Evolutionary conservation across 441 rosid genomes (phyloP).

Genomic region (Mallotus japonicus): DNA sequence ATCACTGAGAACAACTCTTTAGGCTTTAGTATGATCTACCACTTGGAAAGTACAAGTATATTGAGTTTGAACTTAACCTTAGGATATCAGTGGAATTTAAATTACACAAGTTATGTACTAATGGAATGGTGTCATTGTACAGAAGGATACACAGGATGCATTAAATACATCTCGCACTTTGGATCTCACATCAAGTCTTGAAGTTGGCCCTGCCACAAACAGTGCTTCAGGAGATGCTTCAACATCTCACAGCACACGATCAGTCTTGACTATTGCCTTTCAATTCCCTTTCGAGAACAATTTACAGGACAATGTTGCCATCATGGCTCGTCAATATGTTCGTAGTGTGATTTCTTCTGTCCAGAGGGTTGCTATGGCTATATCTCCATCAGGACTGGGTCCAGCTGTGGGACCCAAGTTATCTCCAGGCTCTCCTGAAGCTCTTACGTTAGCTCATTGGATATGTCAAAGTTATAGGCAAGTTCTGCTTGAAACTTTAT

Average conservation of each 20-base stretch:
- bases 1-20: background rate
- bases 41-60: background rate
- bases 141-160: conserved; percentile 64
- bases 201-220: conserved; percentile 67
- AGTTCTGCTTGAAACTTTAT: conserved; percentile 19
- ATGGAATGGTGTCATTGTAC: conserved; percentile 28
- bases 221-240: conserved; percentile 49
- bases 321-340: conserved; percentile 93
- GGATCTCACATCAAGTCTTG: conserved; percentile 93
- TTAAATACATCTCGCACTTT: conserved; percentile 63
- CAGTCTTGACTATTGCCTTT: conserved; percentile 94
- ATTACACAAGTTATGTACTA: background rate
- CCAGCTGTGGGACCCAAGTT: conserved; percentile 63
- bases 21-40: background rate
- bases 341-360: conserved; percentile 92
- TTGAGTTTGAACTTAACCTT: background rate
- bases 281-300: conserved; percentile 91
- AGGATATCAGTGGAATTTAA: background rate
- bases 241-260: conserved; percentile 53
- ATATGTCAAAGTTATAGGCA: conserved; percentile 79
- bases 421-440: conserved; percentile 84
- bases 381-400: conserved; percentile 76
- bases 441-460: conserved; percentile 82
- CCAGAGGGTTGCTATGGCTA: conserved; percentile 95
- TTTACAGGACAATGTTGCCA: conserved; percentile 86